Evolutionary conservation across 225 moss, liverwort and hornwort species (phyloP).

Genomic region (Antitrichia curtipendula): DNA sequence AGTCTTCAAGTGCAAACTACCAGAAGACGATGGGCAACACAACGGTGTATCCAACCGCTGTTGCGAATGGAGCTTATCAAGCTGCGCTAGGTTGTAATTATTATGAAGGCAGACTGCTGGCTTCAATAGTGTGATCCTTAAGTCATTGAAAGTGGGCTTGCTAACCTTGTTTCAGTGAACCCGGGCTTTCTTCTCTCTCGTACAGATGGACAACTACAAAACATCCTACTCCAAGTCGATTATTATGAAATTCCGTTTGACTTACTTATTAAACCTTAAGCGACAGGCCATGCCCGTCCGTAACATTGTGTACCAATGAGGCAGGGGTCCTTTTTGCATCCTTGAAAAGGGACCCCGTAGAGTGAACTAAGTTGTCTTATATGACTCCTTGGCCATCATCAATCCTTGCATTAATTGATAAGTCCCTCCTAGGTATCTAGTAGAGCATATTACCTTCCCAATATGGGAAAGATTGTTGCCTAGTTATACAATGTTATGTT

Average conservation of each 20-base stretch:
- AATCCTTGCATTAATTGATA: background rate
- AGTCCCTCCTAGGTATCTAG: too few species aligned
- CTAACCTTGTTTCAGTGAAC: background rate
- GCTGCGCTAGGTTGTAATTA: background rate
- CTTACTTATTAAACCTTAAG: background rate
- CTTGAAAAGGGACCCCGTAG: too few species aligned
- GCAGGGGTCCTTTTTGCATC: too few species aligned
- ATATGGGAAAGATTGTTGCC: too few species aligned
- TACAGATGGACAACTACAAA: background rate
- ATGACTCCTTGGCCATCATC: background rate
- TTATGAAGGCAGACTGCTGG: background rate
- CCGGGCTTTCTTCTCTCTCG: background rate
- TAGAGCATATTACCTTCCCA: too few species aligned
- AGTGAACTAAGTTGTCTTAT: too few species aligned
- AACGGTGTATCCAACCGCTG: background rate
- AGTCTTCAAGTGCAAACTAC: background rate
- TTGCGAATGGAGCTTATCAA: background rate
- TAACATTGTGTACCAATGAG: too few species aligned
- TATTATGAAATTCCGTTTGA: background rate
- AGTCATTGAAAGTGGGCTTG: background rate
- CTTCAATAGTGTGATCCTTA: background rate
- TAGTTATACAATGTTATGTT: too few species aligned
- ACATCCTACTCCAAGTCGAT: background rate
- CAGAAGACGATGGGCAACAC: background rate
- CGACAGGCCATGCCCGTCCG: background rate